phyloP scores from a whole-genome alignment of 352 stramenopile genomes.

The Globisporangium okanoganense region DNA sequence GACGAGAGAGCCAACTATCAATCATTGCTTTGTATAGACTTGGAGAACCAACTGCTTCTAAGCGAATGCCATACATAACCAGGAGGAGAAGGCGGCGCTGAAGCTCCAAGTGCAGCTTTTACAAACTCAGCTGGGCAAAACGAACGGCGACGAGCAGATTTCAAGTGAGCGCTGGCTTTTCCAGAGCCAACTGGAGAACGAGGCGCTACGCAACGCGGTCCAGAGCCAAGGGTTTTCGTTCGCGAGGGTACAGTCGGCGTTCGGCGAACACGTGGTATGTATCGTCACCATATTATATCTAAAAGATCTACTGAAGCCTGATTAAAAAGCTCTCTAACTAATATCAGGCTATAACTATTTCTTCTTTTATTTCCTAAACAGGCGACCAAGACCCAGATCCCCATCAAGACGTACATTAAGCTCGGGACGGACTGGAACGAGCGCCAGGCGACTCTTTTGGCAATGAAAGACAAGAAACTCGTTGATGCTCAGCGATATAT shows the following conservation, averaged over 20 bases:
- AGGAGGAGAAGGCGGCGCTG: background rate
- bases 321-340: no score
- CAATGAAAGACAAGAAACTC: constrained; percentile 3
- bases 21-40: background rate
- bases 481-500: background rate
- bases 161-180: background rate
- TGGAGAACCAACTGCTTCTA: background rate
- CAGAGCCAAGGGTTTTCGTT: background rate
- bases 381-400: background rate
- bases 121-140: background rate
- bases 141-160: background rate
- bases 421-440: background rate
- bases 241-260: background rate
- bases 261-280: background rate
- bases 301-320: no score
- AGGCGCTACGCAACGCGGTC: background rate
- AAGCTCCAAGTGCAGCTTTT: background rate
- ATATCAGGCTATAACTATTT: no score
- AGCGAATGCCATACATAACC: background rate
- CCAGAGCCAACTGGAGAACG: background rate
- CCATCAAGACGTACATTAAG: background rate
- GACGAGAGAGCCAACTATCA: background rate
- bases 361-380: background rate
- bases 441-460: background rate
- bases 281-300: background rate